Base-by-base conservation (phyloP, 192 early-diverging fungal species). In the Tieghemiomyces parasiticus region DNA sequence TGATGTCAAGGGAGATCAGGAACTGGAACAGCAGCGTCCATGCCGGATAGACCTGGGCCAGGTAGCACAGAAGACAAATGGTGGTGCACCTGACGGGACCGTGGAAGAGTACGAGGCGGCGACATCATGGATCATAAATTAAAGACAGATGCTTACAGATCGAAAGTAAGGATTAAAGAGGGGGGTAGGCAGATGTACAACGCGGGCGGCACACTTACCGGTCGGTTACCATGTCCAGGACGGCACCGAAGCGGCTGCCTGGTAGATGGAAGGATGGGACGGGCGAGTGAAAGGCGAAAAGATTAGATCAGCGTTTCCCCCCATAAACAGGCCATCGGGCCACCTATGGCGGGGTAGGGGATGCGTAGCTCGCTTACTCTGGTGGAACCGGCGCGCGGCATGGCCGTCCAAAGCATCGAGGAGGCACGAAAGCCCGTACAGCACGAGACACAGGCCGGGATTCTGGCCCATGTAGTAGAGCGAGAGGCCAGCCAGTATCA, bases 211-310 rank as follows among this genome's bases (percentile, higher is more conserved):
- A 35, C 35, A 45, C 52, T 33, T 74, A 86, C 80, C 89, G 80
- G 73, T 99, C 96, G 29, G 95, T 97, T 47, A 99, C 93, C 96
- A 99, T 99, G 66, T 99, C 96, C 33, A 99, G 74, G 20, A 97
- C 94, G 29, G 91, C 90, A 35, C 96, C 96, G 74, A 97, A 96
- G 58, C 86, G 84, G 72, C 83, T 90, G 58, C 82, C 80, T 81
- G 67, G 8, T 64, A 31, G 22, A 61, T n/a, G 60, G 0, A 26
- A 20, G 16, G 25, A 59, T 61, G 3, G 3, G 52, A 38, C 2
- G 10, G 52, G 14, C 22, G 12, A 1, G 20, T 19, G 58, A 10
- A 20, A 20, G 14, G 10, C 3, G n/a, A 47, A 16, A 1, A 2
- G 0, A 67, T 49, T 25, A 13, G 4, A 33, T 14, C 10, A n/a